Percentiles rank a stretch among this genome's conserved stretches.
Conservation (phyloP, 2,329 filamentous ascomycete species). For the Sclerotinia spermophila region DNA sequence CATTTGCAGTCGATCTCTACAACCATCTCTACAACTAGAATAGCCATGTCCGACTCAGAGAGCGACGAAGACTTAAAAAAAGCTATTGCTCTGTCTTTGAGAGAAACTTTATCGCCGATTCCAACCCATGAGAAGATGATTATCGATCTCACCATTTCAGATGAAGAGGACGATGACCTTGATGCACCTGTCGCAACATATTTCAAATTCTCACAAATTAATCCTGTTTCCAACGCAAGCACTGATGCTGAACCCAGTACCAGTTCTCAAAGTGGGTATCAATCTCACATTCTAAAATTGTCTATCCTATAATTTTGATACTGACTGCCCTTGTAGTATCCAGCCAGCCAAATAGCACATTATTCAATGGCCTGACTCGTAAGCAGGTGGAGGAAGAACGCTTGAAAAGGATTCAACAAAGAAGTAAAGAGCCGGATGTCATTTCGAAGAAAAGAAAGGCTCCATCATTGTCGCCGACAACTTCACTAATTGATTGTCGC, state of each 20-base stretch:
- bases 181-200: constrained; percentile 30
- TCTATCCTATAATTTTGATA: background rate
- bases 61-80: constrained; percentile 53
- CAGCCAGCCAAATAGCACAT: background rate
- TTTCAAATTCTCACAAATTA: background rate
- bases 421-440: constrained; percentile 48
- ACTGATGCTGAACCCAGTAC: background rate
- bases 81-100: constrained; percentile 58
- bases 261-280: background rate
- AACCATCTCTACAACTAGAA: background rate
- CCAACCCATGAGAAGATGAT: constrained; percentile 16
- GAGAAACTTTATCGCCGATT: constrained; percentile 16
- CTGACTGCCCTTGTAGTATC: background rate
- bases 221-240: background rate
- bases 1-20: background rate
- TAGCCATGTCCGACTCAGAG: constrained; percentile 33
- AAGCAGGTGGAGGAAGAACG: constrained; percentile 84
- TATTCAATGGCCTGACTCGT: constrained; percentile 49
- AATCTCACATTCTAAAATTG: background rate
- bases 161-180: constrained; percentile 36
- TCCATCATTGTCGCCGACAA: constrained; percentile 34
- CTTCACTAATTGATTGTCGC: constrained; percentile 16
- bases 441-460: constrained; percentile 33
- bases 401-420: constrained; percentile 51
- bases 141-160: constrained; percentile 37